These are phyloP conservation scores for Salmacisia buchloeana DNA, from an alignment of 1,284 basidiomycete genomes.

Conservation along the genomic window DNA sequence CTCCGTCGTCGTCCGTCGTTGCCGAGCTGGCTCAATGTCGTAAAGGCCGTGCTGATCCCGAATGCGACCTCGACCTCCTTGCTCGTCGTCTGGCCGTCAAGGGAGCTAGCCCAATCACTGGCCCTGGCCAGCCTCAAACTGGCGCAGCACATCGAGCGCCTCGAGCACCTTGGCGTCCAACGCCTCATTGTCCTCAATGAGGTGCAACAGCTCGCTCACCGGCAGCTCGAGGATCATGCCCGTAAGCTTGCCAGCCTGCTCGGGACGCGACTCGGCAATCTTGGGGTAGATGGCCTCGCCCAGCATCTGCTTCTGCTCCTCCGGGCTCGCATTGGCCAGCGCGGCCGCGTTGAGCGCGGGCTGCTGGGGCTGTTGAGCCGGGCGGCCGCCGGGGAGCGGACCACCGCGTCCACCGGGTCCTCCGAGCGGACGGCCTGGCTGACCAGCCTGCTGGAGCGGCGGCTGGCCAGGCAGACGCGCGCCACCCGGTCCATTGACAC, in stretches of 20 bases:
- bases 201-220: slow-evolving; percentile 47
- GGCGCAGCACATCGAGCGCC: slow-evolving; percentile 48
- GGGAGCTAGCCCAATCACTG: slow-evolving; percentile 11
- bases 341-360: slow-evolving; percentile 44
- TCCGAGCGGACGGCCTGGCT: not conserved
- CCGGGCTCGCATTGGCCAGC: slow-evolving; percentile 48
- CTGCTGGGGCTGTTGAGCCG: slow-evolving; percentile 30
- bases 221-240: slow-evolving; percentile 51
- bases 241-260: slow-evolving; percentile 49
- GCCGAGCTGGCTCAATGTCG: too few relatives aligned
- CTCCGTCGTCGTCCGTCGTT: too few relatives aligned
- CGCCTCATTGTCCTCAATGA: slow-evolving; percentile 48
- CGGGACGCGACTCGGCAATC: slow-evolving; percentile 43
- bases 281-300: slow-evolving; percentile 51
- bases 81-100: too few relatives aligned
- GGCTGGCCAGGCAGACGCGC: slow-evolving; percentile 29
- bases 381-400: slow-evolving; percentile 2
- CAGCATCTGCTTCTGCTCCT: slow-evolving; percentile 52
- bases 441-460: slow-evolving; percentile 18
- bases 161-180: slow-evolving; percentile 48
- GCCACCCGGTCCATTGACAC: slow-evolving; percentile 13
- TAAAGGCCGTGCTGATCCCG: too few relatives aligned
- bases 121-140: slow-evolving; percentile 34
- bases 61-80: too few relatives aligned
- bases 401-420: slow-evolving; percentile 6